Evolutionary conservation across 331 rosid species (phyloP), one percentile per base, ranked within the genome.

Genomic region (Rhamnella rubrinervis): DNA sequence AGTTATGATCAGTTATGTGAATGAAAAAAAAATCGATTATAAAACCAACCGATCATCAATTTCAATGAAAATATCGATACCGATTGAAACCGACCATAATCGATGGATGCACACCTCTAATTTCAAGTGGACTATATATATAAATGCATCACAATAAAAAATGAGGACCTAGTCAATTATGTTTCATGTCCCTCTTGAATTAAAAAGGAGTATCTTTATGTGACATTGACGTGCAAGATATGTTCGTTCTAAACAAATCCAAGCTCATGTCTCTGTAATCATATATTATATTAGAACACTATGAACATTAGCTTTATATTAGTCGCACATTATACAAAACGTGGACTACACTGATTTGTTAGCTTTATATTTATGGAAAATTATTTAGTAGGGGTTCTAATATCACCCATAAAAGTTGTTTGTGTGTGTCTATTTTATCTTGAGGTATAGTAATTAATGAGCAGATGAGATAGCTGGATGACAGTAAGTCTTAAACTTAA

Each of bases 71-170:
- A n/a, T n/a, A n/a, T n/a, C n/a, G n/a, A n/a, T n/a, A n/a, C n/a
- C n/a, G n/a, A n/a, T n/a, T n/a, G n/a, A n/a, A n/a, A n/a, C n/a
- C n/a, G n/a, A n/a, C n/a, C n/a, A n/a, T n/a, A n/a, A n/a, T n/a
- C n/a, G n/a, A n/a, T n/a, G n/a, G n/a, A n/a, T n/a, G n/a, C n/a
- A n/a, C n/a, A n/a, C n/a, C n/a, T n/a, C n/a, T n/a, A n/a, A 66
- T 85, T 76, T 55, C 13, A 4, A 66, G 55, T 58, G 86, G 74
- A 53, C 79, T 77, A 23, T 23, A 55, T 41, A 26, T 3, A 20
- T 58, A 51, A 18, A 17, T 1, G 0, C 14, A 44, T 1, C 2
- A 9, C 21, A 40, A 59, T 21, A 28, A 20, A 35, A 26, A 31
- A 0, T 31, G 35, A 31, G 35, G 63, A 53, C 77, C 41, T 18